Evolutionary conservation across 768 basidiomycete species (phyloP), one percentile per base, ranked within the genome.

Genomic region (Termitomyces titanicus): DNA sequence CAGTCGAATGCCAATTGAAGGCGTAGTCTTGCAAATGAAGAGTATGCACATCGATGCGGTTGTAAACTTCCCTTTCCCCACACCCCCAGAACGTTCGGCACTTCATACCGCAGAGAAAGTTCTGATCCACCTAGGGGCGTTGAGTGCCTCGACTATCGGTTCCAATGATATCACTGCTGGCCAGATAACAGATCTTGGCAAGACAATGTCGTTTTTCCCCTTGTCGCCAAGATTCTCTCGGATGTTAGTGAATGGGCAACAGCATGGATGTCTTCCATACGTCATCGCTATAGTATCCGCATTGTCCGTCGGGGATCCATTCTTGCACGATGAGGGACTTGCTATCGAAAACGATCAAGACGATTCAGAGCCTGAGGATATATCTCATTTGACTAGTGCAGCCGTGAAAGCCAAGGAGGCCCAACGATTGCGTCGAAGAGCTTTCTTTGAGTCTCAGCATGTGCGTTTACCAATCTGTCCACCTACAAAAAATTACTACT

Each of bases 1-100:
- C 53, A 79, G 94, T 42, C 88, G 95, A 22, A 94, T 92, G 75
- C 95, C 97, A 0, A 96, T 98, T 61, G 97, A 98, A 63, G 95
- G 94, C 2, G 88, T 98, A 22, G 91, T 98, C 9, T 77, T 98
- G 31, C 95, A 98, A 70, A 98, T 99, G 96, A 99, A 99, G 77
- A 87, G 85, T 69, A 98, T 99, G 94, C 92, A 96, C 66, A 96
- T 99, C 55, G 94, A 98, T 64, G 80, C 92, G 1, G 93, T 98
- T 37, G 79, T 92, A 62, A 98, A 98, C 73, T 99, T 99, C 70
- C 97, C 97, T 15, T 98, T 98, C 72, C 97, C 97, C 1, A 98
- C 97, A 0, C 89, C 96, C 13, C 97, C 97, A 0, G 92, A 97
- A 68, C 82, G 88, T 35, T 64, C 70, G 10, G 80, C 83, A 5